Evolutionary conservation across 2,329 filamentous ascomycete species (phyloP).

Genomic region (Trichoderma sp.): DNA sequence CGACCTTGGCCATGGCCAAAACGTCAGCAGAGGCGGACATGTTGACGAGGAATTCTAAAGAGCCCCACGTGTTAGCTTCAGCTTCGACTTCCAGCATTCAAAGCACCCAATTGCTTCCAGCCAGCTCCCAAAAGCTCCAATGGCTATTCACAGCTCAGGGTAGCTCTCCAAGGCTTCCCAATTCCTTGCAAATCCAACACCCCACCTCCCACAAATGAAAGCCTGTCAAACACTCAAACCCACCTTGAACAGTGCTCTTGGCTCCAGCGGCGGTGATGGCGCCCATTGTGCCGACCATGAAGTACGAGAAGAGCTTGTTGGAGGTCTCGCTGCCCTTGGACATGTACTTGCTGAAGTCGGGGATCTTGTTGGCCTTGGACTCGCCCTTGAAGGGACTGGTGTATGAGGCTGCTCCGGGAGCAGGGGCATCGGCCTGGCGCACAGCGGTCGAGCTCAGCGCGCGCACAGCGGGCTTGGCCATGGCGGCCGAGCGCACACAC

Average conservation of each 20-base stretch:
- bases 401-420: conserved; percentile 54
- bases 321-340: conserved; percentile 65
- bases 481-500: conserved; percentile 62
- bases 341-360: conserved; percentile 87
- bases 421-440: conserved; percentile 51
- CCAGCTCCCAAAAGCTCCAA: neutral
- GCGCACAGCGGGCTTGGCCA: conserved; percentile 49
- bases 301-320: conserved; percentile 94
- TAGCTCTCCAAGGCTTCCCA: neutral
- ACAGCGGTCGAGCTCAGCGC: conserved; percentile 58
- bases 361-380: conserved; percentile 69
- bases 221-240: conserved; percentile 40
- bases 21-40: conserved; percentile 99
- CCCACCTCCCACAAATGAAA: neutral
- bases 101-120: conserved; percentile 32
- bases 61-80: conserved; percentile 33
- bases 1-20: conserved; percentile 98
- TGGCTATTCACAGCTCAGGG: neutral
- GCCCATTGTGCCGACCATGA: conserved; percentile 97
- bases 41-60: conserved; percentile 95
- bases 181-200: neutral
- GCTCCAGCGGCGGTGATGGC: conserved; percentile 89
- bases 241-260: conserved; percentile 98
- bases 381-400: conserved; percentile 66
- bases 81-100: conserved; percentile 35